Conservation (phyloP, 2,329 filamentous ascomycete species). For the Alternaria incomplexa region DNA sequence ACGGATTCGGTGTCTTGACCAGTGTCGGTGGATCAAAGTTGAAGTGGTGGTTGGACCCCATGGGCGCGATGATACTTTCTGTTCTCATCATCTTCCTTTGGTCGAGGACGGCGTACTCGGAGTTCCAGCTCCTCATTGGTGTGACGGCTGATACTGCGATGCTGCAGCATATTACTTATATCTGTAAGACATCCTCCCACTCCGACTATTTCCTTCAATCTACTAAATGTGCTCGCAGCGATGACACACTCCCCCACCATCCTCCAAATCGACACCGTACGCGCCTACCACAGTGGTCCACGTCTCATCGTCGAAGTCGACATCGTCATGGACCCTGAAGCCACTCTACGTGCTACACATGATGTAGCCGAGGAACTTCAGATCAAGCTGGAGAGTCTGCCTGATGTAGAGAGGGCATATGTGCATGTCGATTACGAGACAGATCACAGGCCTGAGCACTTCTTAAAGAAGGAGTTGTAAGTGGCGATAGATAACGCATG, state of each 20-base stretch:
- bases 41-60: conserved; percentile 92
- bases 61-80: conserved; percentile 85
- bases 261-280: conserved; percentile 88
- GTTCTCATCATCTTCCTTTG: conserved; percentile 79
- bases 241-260: conserved; percentile 86
- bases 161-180: conserved; percentile 94
- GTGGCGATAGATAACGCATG: neutral
- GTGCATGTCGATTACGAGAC: conserved; percentile 98
- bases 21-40: conserved; percentile 90
- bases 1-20: conserved; percentile 89
- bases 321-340: conserved; percentile 84
- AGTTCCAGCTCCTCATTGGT: conserved; percentile 91
- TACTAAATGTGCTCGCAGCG: conserved; percentile 36
- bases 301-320: conserved; percentile 94
- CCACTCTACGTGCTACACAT: conserved; percentile 78
- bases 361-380: conserved; percentile 94
- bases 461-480: conserved; percentile 67
- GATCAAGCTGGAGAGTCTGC: conserved; percentile 89
- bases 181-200: conserved; percentile 59
- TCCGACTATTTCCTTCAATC: no score
- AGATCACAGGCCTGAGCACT: conserved; percentile 89
- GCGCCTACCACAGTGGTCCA: conserved; percentile 88
- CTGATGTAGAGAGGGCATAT: conserved; percentile 90
- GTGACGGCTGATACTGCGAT: conserved; percentile 84
- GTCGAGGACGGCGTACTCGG: conserved; percentile 82